These are phyloP conservation scores for Cotoneaster glaucophyllus DNA, from an alignment of 306 rosid species.

Conservation along the genomic window DNA sequence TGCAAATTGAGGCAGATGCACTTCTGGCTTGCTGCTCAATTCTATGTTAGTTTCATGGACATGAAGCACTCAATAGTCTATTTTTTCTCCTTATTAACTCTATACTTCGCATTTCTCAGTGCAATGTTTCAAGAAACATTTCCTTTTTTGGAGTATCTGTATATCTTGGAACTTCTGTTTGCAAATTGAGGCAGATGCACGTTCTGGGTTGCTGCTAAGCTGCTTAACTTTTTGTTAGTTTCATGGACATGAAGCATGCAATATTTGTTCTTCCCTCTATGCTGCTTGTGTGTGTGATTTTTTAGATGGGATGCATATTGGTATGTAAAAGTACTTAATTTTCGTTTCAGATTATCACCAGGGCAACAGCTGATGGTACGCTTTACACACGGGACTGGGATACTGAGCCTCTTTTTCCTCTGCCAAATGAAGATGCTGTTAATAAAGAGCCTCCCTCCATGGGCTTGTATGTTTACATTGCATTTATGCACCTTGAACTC, in stretches of 20 bases:
- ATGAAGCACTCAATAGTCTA: background rate
- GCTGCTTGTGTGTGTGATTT: background rate
- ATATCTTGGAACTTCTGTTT: background rate
- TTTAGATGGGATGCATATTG: background rate
- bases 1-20: background rate
- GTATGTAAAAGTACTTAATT: background rate
- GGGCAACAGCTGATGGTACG: slow-evolving; percentile 92
- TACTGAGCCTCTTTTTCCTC: slow-evolving; percentile 77
- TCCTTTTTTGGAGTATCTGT: background rate
- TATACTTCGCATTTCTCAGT: background rate
- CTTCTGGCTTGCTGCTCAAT: background rate
- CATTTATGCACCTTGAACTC: background rate
- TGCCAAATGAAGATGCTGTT: slow-evolving; percentile 53
- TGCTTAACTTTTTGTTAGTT: background rate
- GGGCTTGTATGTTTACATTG: background rate
- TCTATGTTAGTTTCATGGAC: background rate
- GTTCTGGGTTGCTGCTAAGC: background rate
- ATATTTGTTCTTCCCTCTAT: background rate
- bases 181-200: background rate
- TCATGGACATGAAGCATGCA: background rate
- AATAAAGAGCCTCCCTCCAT: slow-evolving; percentile 32
- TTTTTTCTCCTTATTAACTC: background rate
- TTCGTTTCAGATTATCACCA: slow-evolving; percentile 69
- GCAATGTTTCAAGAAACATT: background rate
- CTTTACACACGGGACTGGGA: slow-evolving; percentile 83